Conservation (phyloP, 768 basidiomycete species). For the Obba rivulosa region DNA sequence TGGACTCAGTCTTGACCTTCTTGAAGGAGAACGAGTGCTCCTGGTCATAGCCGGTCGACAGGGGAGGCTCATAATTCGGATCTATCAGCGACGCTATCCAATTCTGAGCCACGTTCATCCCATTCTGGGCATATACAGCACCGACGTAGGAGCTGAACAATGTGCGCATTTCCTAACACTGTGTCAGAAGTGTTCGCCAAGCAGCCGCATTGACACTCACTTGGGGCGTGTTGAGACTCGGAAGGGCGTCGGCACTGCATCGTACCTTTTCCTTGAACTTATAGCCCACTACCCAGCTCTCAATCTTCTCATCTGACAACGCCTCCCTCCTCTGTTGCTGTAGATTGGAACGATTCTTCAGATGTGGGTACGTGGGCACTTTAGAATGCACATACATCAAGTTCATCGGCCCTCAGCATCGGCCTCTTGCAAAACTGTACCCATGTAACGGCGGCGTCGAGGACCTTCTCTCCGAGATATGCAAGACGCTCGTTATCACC, state of each 20-base stretch:
- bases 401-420: slow-evolving; percentile 39
- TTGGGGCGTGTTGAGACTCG: slow-evolving; percentile 31
- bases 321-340: slow-evolving; percentile 25
- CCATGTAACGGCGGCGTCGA: slow-evolving; percentile 48
- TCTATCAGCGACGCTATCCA: slow-evolving; percentile 59
- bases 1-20: slow-evolving; percentile 14
- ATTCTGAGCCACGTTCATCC: slow-evolving; percentile 39
- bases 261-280: slow-evolving; percentile 50
- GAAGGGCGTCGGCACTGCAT: slow-evolving; percentile 33
- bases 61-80: slow-evolving; percentile 24
- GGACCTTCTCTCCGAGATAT: slow-evolving; percentile 47
- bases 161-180: slow-evolving; percentile 44
- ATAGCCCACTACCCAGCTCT: slow-evolving; percentile 47
- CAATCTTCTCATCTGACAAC: slow-evolving; percentile 36
- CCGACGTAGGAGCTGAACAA: slow-evolving; percentile 63
- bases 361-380: slow-evolving; percentile 12
- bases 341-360: background rate
- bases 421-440: slow-evolving; percentile 36
- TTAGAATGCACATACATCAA: slow-evolving; percentile 36
- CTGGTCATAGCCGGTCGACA: slow-evolving; percentile 2
- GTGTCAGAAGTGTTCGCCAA: slow-evolving; percentile 26
- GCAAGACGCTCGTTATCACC: slow-evolving; percentile 58
- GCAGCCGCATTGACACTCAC: slow-evolving; percentile 19
- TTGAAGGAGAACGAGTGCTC: slow-evolving; percentile 7
- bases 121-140: slow-evolving; percentile 57